Evolutionary conservation across 2,329 filamentous ascomycete genomes (phyloP).

Genomic region (Cladosporium sp.): DNA sequence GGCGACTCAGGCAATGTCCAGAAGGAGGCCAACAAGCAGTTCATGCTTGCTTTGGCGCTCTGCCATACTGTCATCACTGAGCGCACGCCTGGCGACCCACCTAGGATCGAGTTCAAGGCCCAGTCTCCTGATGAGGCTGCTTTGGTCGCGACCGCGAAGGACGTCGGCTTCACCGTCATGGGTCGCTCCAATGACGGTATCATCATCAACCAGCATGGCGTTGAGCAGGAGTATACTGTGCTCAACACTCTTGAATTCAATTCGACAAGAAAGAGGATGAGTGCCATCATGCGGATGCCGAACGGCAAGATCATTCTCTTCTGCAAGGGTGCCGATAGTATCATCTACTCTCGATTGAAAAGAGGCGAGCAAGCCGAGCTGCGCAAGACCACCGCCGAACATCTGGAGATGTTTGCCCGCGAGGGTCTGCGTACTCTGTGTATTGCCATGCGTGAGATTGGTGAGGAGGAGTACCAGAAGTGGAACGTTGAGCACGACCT

Average conservation of each 20-base stretch:
- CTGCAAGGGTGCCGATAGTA: slow-evolving; percentile 95
- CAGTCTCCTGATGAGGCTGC: slow-evolving; percentile 96
- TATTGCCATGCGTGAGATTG: slow-evolving; percentile 75
- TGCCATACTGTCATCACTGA: slow-evolving; percentile 96
- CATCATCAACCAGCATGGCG: slow-evolving; percentile 76
- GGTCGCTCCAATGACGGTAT: slow-evolving; percentile 75
- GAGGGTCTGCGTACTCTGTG: slow-evolving; percentile 93
- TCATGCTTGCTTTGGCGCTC: slow-evolving; percentile 92
- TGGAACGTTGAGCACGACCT: slow-evolving; percentile 87
- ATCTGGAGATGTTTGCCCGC: slow-evolving; percentile 92
- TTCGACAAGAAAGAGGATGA: slow-evolving; percentile 94
- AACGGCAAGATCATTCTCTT: slow-evolving; percentile 83
- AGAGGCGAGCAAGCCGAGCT: slow-evolving; percentile 80
- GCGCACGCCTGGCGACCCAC: slow-evolving; percentile 78
- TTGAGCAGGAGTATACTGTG: slow-evolving; percentile 77
- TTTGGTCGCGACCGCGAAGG: slow-evolving; percentile 85
- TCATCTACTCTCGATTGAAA: slow-evolving; percentile 88
- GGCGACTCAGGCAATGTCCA: slow-evolving; percentile 74
- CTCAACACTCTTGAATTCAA: slow-evolving; percentile 97
- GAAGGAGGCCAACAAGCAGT: slow-evolving; percentile 70
- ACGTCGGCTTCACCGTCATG: slow-evolving; percentile 90
- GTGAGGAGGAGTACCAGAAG: slow-evolving; percentile 71
- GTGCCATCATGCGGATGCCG: slow-evolving; percentile 91
- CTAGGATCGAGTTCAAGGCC: slow-evolving; percentile 89
- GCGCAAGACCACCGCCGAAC: slow-evolving; percentile 76